These are phyloP conservation scores for Colletotrichum paranaense DNA, from an alignment of 2,329 filamentous ascomycete genomes.

Conservation along the genomic window DNA sequence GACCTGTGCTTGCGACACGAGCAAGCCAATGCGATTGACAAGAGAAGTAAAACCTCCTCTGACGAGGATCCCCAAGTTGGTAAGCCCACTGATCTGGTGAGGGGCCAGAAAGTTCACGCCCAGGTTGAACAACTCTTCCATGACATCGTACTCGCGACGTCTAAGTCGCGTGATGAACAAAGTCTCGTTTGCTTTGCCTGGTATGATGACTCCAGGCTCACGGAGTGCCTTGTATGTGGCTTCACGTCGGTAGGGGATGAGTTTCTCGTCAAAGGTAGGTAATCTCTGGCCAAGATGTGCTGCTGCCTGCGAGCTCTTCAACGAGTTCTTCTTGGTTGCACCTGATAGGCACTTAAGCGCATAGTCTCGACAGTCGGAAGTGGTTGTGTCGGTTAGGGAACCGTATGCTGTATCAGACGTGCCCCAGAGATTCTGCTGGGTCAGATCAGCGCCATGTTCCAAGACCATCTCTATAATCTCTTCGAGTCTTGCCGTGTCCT, in stretches of 20 bases:
- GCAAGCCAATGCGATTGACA: conserved; percentile 36
- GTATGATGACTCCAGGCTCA: conserved; percentile 5
- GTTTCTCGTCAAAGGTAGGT: background rate
- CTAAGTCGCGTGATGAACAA: conserved; percentile 18
- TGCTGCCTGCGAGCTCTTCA: background rate
- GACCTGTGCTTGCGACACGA: conserved; percentile 26
- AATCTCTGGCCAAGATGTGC: background rate
- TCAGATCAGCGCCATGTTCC: conserved; percentile 29
- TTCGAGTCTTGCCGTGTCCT: conserved; percentile 33
- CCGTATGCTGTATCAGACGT: background rate
- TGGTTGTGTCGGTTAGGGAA: background rate
- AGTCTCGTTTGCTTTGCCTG: background rate
- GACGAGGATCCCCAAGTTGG: conserved; percentile 27
- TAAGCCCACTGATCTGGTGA: background rate
- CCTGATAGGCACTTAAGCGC: background rate
- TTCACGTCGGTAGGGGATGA: background rate
- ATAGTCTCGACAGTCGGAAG: background rate
- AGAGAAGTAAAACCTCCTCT: conserved; percentile 35
- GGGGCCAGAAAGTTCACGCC: conserved; percentile 33
- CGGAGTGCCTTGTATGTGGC: conserved; percentile 25
- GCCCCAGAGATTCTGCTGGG: background rate
- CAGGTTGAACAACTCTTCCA: conserved; percentile 36
- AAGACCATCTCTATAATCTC: conserved; percentile 41
- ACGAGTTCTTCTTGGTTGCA: background rate
- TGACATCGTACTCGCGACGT: conserved; percentile 37